Evolutionary conservation across 2,329 filamentous ascomycete species (phyloP).

Genomic region (Aureobasidium vineae): DNA sequence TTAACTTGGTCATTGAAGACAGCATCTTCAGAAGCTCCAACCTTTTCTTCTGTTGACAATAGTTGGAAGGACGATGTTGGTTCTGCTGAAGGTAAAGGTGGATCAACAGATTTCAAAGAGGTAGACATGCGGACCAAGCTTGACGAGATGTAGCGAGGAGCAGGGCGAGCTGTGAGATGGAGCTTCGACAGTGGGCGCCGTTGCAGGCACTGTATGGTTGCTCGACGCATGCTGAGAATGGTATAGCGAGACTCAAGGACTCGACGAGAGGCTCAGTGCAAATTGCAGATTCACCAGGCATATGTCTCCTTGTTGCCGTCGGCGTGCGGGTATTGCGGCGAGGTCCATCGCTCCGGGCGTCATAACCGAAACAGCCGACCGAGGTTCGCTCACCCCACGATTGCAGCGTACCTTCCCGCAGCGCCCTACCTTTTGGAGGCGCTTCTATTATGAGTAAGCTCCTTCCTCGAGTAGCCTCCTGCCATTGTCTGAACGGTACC

Average conservation of each 20-base stretch:
- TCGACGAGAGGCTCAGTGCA: not conserved
- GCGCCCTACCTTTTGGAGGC: not conserved
- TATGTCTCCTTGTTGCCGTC: not conserved
- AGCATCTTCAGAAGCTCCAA: conserved; percentile 76
- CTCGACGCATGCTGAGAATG: conserved; percentile 27
- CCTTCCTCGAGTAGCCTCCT: not conserved
- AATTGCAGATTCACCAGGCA: not conserved
- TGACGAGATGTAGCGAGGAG: conserved; percentile 32
- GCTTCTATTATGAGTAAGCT: not conserved
- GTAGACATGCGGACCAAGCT: conserved; percentile 48
- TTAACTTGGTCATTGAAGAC: conserved; percentile 80
- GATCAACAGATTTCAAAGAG: conserved; percentile 54
- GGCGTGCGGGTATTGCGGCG: conserved; percentile 14
- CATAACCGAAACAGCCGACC: conserved; percentile 18
- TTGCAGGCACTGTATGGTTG: conserved; percentile 31
- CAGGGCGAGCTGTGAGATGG: conserved; percentile 24
- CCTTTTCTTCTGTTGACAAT: conserved; percentile 72
- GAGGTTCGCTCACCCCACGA: conserved; percentile 18
- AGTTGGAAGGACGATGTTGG: conserved; percentile 82
- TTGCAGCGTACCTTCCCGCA: conserved; percentile 18
- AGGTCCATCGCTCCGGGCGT: conserved; percentile 13
- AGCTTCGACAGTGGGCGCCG: conserved; percentile 32
- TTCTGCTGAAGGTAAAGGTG: conserved; percentile 60
- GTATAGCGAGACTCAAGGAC: not conserved
- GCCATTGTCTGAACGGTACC: not conserved